Conservation (phyloP, 2,329 filamentous ascomycete genomes). For the Ceratocystis cacaofunesta region DNA sequence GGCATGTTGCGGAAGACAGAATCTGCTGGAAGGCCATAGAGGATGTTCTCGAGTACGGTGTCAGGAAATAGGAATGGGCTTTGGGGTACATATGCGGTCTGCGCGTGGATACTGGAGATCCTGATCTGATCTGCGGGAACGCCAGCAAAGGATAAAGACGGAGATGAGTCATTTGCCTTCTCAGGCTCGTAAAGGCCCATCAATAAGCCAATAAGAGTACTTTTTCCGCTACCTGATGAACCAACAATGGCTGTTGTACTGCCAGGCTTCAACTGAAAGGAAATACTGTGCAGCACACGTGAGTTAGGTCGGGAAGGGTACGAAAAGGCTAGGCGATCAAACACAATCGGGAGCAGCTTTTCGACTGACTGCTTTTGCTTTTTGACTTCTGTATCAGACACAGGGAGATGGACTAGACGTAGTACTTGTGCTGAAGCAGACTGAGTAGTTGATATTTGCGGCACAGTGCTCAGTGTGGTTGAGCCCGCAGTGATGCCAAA, state of each 20-base stretch:
- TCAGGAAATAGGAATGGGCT: conserved; percentile 62
- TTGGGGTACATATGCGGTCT: conserved; percentile 56
- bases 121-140: conserved; percentile 32
- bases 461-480: conserved; percentile 56
- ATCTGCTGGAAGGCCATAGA: conserved; percentile 51
- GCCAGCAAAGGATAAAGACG: background rate
- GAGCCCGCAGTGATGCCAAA: conserved; percentile 64
- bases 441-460: conserved; percentile 62
- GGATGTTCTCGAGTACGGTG: conserved; percentile 65
- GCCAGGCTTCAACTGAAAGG: conserved; percentile 46
- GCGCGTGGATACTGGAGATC: conserved; percentile 41
- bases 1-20: conserved; percentile 34
- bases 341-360: conserved; percentile 32
- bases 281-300: conserved; percentile 47
- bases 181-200: conserved; percentile 49
- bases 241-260: conserved; percentile 68
- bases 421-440: conserved; percentile 61
- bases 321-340: conserved; percentile 46
- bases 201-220: conserved; percentile 62
- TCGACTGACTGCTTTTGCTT: conserved; percentile 26
- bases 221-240: conserved; percentile 79
- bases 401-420: conserved; percentile 47
- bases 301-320: conserved; percentile 47
- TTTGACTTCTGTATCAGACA: conserved; percentile 41
- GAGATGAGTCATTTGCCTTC: background rate